Evolutionary conservation across 2,329 filamentous ascomycete species (phyloP).

Genomic region (Aspergillus amoenus): DNA sequence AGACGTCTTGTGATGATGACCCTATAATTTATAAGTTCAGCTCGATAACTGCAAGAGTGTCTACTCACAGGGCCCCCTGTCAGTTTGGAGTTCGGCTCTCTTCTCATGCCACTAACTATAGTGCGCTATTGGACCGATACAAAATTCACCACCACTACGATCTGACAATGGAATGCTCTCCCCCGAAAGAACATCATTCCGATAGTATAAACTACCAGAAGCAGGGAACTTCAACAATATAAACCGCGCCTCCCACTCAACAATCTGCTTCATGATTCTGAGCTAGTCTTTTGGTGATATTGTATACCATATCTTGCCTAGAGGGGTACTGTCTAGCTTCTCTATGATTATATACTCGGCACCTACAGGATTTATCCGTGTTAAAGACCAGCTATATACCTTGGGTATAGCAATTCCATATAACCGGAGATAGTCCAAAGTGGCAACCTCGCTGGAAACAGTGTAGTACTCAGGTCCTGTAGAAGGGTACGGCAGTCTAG

Average conservation of each 20-base stretch:
- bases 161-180: background rate
- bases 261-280: conserved; percentile 9
- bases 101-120: conserved; percentile 19
- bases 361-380: conserved; percentile 3
- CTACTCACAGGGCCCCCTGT: conserved; percentile 21
- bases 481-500: conserved; percentile 6
- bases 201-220: conserved; percentile 13
- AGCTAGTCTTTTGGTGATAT: conserved; percentile 6
- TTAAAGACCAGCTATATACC: conserved; percentile 12
- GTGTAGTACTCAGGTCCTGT: conserved; percentile 7
- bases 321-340: conserved; percentile 7
- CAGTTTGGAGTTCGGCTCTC: conserved; percentile 8
- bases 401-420: conserved; percentile 10
- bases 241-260: conserved; percentile 8
- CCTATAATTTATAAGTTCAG: conserved; percentile 9
- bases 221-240: conserved; percentile 13
- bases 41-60: background rate
- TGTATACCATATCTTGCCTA: conserved; percentile 9
- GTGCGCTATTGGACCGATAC: conserved; percentile 17
- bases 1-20: conserved; percentile 9
- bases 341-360: conserved; percentile 14
- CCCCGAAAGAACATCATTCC: conserved; percentile 1
- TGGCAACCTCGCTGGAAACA: conserved; percentile 11
- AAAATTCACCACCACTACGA: conserved; percentile 12
- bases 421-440: conserved; percentile 13